Evolutionary conservation across 495 filamentous ascomycete genomes (phyloP), one percentile per base, ranked within the genome.

Genomic region (Xylaria sp.): DNA sequence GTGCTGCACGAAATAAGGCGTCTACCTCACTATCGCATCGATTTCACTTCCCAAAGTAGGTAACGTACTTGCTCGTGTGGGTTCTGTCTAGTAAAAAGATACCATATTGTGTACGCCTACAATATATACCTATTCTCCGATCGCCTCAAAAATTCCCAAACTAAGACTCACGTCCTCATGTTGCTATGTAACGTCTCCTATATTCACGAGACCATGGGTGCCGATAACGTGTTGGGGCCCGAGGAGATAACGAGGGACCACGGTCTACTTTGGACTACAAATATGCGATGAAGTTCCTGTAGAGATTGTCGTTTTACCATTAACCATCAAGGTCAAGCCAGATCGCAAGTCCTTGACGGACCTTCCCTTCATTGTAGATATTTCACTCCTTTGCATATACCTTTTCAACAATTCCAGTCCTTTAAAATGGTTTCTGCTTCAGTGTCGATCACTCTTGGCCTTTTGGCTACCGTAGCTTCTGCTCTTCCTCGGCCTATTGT

Each of bases 311-410:
- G 44, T 57, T 44, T 57, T 19, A 43, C 46, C 37, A 14, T 17
- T 33, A 64, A 44, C 43, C 37, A 64, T 64, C 48, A 64, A 44
- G 35, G 64, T 70, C 68, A 57, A 70, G 29, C 26, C 17, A 64
- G 58, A 70, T 71, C 61, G 9, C 19, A 48, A 71, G 61, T 71
- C 69, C 69, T 71, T 65, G 69, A 71, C 48, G 69, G 69, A 70
- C 61, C 69, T 70, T 64, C 58, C 58, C 21, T 66, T 66, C 35
- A 62, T 71, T 66, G 61, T 64, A 62, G 21, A 70, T 61, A 61
- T 57, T 65, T 59, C 69, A 40, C 31, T 65, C 50, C 17, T 31
- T 71, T 70, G 29, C 29, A 66, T 41, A 58, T 48, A 66, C 50
- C 35, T 21, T 68, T 37, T 35, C 37, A 68, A 59, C 43, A 43